phyloP scores from a whole-genome alignment of 2,329 filamentous ascomycete genomes.

The Talaromyces sp. region DNA sequence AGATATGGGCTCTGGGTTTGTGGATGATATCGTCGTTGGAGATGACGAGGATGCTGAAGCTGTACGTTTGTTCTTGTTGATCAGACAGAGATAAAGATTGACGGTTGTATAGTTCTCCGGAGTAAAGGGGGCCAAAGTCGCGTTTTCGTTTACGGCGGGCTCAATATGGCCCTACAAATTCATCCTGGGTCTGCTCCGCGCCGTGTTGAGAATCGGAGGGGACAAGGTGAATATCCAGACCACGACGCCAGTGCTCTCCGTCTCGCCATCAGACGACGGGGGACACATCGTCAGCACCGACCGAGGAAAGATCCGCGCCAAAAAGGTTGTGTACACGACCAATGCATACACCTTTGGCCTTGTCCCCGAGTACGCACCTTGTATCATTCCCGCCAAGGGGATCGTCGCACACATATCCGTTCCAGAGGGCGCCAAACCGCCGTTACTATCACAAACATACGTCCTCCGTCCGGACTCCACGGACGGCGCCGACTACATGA shows the following conservation, averaged over 20 bases:
- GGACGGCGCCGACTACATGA: constrained; percentile 56
- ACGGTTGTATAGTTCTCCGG: constrained; percentile 31
- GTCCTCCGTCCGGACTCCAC: constrained; percentile 55
- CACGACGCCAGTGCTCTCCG: constrained; percentile 44
- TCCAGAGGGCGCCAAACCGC: constrained; percentile 14
- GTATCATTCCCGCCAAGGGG: constrained; percentile 76
- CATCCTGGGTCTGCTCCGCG: constrained; percentile 46
- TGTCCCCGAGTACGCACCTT: constrained; percentile 63
- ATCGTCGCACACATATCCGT: constrained; percentile 36
- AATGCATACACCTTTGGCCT: constrained; percentile 81
- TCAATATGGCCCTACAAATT: constrained; percentile 69
- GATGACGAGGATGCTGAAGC: constrained; percentile 29
- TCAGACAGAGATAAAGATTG: background rate
- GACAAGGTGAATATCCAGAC: constrained; percentile 53
- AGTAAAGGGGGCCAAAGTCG: constrained; percentile 39
- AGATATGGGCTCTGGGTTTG: constrained; percentile 26
- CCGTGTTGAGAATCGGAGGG: background rate
- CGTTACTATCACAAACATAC: constrained; percentile 50
- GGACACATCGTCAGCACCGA: constrained; percentile 53
- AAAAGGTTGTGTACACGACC: constrained; percentile 70
- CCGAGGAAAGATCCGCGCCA: constrained; percentile 62
- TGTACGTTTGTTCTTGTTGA: constrained; percentile 20
- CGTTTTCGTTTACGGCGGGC: constrained; percentile 36
- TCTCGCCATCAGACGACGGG: constrained; percentile 19
- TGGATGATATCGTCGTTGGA: constrained; percentile 31